These are phyloP conservation scores for Lactarius hengduanensis DNA, from an alignment of 768 basidiomycete genomes.

Conservation along the genomic window DNA sequence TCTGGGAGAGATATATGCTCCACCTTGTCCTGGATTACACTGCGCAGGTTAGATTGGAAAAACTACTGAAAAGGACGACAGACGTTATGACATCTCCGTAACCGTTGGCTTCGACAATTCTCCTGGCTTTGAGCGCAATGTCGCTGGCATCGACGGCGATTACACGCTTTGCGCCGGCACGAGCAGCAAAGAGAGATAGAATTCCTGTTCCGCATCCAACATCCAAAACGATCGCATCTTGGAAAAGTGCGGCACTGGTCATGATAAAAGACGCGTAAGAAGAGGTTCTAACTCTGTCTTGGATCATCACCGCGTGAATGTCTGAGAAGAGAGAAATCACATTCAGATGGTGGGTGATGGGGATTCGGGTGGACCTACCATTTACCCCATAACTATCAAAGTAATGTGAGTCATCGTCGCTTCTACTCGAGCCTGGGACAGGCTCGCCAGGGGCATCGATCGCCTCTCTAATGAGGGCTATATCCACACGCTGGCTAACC, in stretches of 20 bases:
- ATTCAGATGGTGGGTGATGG: neutral
- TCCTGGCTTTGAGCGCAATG: conserved; percentile 50
- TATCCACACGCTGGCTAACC: conserved; percentile 53
- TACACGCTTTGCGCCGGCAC: conserved; percentile 85
- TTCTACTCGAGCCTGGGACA: conserved; percentile 31
- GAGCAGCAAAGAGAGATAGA: conserved; percentile 85
- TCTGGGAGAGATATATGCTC: conserved; percentile 83
- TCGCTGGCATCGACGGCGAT: conserved; percentile 90
- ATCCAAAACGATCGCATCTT: conserved; percentile 84
- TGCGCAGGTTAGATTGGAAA: conserved; percentile 30
- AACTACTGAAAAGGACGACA: conserved; percentile 23
- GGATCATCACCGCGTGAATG: conserved; percentile 95
- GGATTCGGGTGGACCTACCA: conserved; percentile 46
- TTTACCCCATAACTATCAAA: conserved; percentile 89
- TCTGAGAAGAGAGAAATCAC: conserved; percentile 44
- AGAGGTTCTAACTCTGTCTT: conserved; percentile 90
- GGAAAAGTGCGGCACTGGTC: conserved; percentile 75
- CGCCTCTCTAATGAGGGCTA: conserved; percentile 45
- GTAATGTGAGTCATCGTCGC: conserved; percentile 93
- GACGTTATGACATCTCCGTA: conserved; percentile 68
- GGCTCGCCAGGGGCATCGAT: conserved; percentile 37
- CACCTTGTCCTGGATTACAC: conserved; percentile 86
- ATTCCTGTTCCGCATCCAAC: conserved; percentile 97
- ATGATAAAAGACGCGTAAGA: conserved; percentile 92
- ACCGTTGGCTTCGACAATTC: conserved; percentile 49